Conservation (phyloP, 345 rosid species). For the Barbarea vulgaris region DNA sequence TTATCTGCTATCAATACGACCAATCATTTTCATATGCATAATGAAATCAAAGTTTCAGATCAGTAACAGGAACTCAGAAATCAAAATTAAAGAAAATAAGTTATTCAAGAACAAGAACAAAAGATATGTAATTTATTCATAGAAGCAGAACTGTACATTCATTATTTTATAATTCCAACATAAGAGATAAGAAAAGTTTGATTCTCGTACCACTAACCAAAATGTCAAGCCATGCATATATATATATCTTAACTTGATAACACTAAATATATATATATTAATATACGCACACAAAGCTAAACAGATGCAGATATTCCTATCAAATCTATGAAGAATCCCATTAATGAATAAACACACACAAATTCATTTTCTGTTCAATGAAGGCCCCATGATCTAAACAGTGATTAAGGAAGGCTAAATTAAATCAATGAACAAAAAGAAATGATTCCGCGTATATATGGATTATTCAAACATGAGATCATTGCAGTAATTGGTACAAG, state of each 20-base stretch:
- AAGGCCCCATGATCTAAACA: constrained; percentile 25
- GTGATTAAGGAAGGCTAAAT: constrained; percentile 18
- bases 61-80: constrained; percentile 38
- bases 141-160: constrained; percentile 3
- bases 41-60: constrained; percentile 39
- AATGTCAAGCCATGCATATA: constrained; percentile 17
- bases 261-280: constrained; percentile 31
- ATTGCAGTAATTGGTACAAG: constrained; percentile 42
- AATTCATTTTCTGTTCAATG: background rate
- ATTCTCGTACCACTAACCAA: constrained; percentile 40
- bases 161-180: constrained; percentile 23
- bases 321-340: constrained; percentile 34
- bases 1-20: constrained; percentile 38
- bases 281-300: constrained; percentile 24
- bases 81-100: constrained; percentile 20
- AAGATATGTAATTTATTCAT: constrained; percentile 10
- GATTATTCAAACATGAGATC: constrained; percentile 39
- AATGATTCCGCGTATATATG: constrained; percentile 32
- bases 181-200: constrained; percentile 25
- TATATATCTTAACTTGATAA: constrained; percentile 28
- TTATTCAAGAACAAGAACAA: constrained; percentile 18
- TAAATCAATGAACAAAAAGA: constrained; percentile 5
- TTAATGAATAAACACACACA: background rate
- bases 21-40: constrained; percentile 43
- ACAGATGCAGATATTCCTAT: constrained; percentile 29